Percentiles rank a stretch among this genome's conserved stretches.
phyloP scores from a whole-genome alignment of 192 early-diverging fungal genomes.

The Powellomyces hirtus region DNA sequence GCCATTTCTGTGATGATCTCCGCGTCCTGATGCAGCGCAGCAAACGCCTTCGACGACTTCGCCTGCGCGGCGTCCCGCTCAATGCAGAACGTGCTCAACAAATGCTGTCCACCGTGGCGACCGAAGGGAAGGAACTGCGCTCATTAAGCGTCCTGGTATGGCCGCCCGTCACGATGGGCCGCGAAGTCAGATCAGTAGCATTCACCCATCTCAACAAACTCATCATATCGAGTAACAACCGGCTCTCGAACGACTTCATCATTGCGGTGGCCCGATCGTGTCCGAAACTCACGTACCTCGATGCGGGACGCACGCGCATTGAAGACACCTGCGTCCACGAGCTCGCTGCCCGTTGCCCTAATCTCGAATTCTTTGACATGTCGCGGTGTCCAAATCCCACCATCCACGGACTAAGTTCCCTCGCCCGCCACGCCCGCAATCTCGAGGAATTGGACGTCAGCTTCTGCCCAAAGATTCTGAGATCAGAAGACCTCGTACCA shows the following conservation, averaged over 20 bases:
- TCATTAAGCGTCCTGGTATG: constrained; percentile 21
- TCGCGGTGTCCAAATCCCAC: constrained; percentile 21
- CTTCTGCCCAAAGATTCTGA: constrained; percentile 21
- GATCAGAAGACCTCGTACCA: constrained; percentile 20
- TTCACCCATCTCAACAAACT: constrained; percentile 22
- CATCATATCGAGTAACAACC: constrained; percentile 16
- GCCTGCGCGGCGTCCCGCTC: constrained; percentile 20
- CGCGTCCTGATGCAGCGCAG: constrained; percentile 1
- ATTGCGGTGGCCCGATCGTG: constrained; percentile 15
- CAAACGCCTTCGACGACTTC: constrained; percentile 11
- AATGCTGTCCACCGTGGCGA: constrained; percentile 5
- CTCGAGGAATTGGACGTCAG: constrained; percentile 15
- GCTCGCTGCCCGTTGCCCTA: constrained; percentile 16
- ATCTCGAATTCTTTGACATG: constrained; percentile 13
- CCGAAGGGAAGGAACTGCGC: constrained; percentile 16
- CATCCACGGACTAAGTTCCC: background rate
- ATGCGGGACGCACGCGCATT: constrained; percentile 22
- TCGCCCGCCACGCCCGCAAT: constrained; percentile 17
- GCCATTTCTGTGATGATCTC: constrained; percentile 16
- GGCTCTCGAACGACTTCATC: constrained; percentile 18
- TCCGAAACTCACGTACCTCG: constrained; percentile 18
- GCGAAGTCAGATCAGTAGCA: constrained; percentile 1
- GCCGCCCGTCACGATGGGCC: constrained; percentile 22
- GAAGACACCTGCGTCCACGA: constrained; percentile 11
- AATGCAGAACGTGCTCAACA: constrained; percentile 17